Evolutionary conservation across 106 monocot species (phyloP).

Genomic region (Platanthera zijinensis): DNA sequence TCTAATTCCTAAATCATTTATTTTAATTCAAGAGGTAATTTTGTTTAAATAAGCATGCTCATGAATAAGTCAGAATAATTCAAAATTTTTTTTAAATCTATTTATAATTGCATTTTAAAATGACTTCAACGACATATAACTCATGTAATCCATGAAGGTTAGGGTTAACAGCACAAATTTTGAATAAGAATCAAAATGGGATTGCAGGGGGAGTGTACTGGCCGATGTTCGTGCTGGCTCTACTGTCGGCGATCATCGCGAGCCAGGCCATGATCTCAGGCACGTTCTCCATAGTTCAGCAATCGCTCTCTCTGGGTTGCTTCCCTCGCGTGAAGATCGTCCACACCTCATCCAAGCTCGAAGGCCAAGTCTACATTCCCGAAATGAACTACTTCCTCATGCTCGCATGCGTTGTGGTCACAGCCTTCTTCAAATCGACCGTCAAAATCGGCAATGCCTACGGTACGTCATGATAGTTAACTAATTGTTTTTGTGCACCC

Average conservation of each 20-base stretch:
- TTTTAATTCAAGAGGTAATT: too few species aligned
- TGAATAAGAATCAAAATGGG: too few species aligned
- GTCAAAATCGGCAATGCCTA: constrained; percentile 33
- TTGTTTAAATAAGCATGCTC: too few species aligned
- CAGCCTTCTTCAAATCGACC: constrained; percentile 23
- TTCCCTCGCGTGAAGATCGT: constrained; percentile 31
- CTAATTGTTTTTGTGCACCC: too few species aligned
- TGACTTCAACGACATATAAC: too few species aligned
- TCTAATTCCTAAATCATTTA: too few species aligned
- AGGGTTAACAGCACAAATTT: too few species aligned
- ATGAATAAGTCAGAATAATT: too few species aligned
- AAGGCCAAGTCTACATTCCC: constrained; percentile 37
- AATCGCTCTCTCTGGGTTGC: constrained; percentile 22
- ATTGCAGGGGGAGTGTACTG: constrained; percentile 30
- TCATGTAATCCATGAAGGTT: too few species aligned
- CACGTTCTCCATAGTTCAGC: constrained; percentile 31
- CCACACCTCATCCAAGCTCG: constrained; percentile 26
- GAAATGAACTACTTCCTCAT: constrained; percentile 26
- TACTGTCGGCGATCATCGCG: constrained; percentile 25
- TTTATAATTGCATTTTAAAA: too few species aligned
- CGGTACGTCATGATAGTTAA: constrained; percentile 3
- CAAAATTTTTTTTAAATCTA: too few species aligned
- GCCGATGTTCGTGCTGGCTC: constrained; percentile 30
- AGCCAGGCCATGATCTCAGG: constrained; percentile 40
- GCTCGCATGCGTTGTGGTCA: constrained; percentile 28